These are phyloP conservation scores for Stropharia rugosoannulata DNA, from an alignment of 768 basidiomycete genomes.

Conservation along the genomic window DNA sequence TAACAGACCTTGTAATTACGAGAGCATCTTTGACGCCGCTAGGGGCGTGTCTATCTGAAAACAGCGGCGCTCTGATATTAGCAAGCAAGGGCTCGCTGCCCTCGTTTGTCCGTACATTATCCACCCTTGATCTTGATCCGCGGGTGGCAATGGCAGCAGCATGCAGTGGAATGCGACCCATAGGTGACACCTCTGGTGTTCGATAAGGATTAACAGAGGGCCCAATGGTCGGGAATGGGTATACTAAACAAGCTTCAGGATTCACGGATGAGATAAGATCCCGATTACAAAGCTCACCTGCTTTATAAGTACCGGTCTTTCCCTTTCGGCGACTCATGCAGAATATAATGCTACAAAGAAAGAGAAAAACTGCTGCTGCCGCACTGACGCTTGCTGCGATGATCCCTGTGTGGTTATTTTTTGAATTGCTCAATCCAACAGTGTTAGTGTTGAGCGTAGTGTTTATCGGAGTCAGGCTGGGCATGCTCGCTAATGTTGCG, in stretches of 20 bases:
- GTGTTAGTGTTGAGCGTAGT: not conserved
- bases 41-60: too few species aligned
- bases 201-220: not conserved
- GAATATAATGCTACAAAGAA: conserved; percentile 2
- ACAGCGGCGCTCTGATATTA: too few species aligned
- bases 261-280: not conserved
- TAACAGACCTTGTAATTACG: not conserved
- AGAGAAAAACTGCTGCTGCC: not conserved
- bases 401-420: not conserved
- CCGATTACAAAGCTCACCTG: not conserved
- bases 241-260: not conserved
- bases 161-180: not conserved
- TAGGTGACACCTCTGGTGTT: not conserved
- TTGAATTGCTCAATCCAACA: not conserved
- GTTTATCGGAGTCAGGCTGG: conserved; percentile 2
- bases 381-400: conserved; percentile 2
- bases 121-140: too few species aligned
- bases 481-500: conserved; percentile 14
- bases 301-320: not conserved
- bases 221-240: not conserved
- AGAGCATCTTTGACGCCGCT: not conserved
- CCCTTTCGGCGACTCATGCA: not conserved
- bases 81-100: too few species aligned
- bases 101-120: too few species aligned
- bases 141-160: too few species aligned